These are phyloP conservation scores for Thalassia testudinum DNA, from an alignment of 116 monocot species.

Conservation along the genomic window DNA sequence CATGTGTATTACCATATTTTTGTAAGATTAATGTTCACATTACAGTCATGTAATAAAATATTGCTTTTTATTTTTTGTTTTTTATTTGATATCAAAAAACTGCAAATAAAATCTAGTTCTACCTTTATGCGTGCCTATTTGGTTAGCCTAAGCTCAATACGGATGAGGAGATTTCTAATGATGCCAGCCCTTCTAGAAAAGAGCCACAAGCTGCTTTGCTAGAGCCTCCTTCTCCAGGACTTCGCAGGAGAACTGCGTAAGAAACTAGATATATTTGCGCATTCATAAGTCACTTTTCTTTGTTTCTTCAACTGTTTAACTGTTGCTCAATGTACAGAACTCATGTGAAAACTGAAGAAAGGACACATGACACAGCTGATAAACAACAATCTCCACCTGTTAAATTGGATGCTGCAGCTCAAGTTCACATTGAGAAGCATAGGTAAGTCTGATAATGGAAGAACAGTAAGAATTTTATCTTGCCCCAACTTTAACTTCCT, in stretches of 20 bases:
- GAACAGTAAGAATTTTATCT: no score
- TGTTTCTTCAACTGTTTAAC: background rate
- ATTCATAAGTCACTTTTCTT: background rate
- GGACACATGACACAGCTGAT: conserved; percentile 17
- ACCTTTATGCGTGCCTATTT: no score
- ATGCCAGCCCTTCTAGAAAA: conserved; percentile 19
- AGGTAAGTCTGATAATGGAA: conserved; percentile 20
- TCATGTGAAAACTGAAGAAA: conserved; percentile 26
- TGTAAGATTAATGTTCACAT: no score
- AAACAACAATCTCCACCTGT: conserved; percentile 21
- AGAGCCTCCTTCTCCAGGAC: conserved; percentile 15
- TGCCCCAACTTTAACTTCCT: no score
- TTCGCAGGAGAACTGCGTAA: conserved; percentile 62
- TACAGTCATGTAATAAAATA: no score
- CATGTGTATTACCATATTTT: no score
- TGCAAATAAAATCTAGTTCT: no score
- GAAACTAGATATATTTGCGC: conserved; percentile 6
- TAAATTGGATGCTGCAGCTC: conserved; percentile 59
- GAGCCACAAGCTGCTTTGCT: conserved; percentile 9
- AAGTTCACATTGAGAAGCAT: conserved; percentile 80
- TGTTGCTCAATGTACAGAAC: conserved; percentile 17
- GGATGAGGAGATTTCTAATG: conserved; percentile 1
- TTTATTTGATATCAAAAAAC: no score
- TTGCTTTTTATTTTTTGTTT: no score
- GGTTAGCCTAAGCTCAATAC: background rate